Base-by-base conservation (phyloP, 805 yeast species). In the Saturnispora gosingensis region DNA sequence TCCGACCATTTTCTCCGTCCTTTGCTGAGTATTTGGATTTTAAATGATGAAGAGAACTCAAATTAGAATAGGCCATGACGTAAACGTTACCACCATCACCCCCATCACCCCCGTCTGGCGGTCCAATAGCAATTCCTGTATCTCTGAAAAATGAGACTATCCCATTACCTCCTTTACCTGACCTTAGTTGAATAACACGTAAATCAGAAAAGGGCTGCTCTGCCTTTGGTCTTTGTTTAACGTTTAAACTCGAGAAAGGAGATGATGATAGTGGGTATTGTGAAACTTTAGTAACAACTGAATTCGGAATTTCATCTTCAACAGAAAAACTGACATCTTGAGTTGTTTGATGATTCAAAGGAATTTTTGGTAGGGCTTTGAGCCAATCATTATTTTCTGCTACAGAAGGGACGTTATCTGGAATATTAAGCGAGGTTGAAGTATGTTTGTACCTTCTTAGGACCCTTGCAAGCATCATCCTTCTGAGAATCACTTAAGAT, bases 61-160 rank as follows among this genome's bases (percentile, higher is more conserved):
- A 59, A 22, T 85, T 86, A 47, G 79, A 79, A 1, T 83, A 81
- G 3, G 95, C 96, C 62, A 83, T 87, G 2, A 93, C 79, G 63
- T 84, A 91, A 2, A 93, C 76, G 49, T 83, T 75, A 2, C 99
- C 99, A 22, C 99, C 99, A 54, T 74, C 71, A 4, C 98, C 99
- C 30, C 99, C 99, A 68, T 93, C 97, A 9, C 99, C 99, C n/a
- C 99, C 99, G 66, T 90, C 95, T 0, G 99, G 96, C 0, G 99
- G 98, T 0, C 99, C 99, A 18, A 76, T 75, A 0, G 96, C 75
- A 43, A 87, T 69, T 40, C 89, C 87, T 3, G 96, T 86, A 58
- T 88, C 98, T 57, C 97, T 73, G 53, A 83, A 77, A 67, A 93
- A 93, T 0, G 97, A 85, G 0, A 88, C 83, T 32, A 78, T 73